phyloP scores from a whole-genome alignment of 768 basidiomycete genomes.

The Amanita polypyramis region DNA sequence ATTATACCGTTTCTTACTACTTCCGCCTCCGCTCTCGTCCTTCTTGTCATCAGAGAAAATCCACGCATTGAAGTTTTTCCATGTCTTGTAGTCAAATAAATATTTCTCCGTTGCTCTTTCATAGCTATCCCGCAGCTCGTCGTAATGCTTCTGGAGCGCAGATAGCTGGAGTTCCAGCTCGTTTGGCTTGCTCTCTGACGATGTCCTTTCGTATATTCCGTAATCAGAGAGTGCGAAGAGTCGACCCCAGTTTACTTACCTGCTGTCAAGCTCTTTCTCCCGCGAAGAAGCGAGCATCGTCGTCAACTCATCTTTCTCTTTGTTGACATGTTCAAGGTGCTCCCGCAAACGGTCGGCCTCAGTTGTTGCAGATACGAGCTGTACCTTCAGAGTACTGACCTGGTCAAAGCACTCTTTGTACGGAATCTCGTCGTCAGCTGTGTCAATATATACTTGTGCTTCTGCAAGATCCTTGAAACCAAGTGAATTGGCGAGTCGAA shows the following conservation, averaged over 20 bases:
- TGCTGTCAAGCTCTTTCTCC: not conserved
- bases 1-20: slow-evolving; percentile 17
- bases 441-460: slow-evolving; percentile 30
- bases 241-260: slow-evolving; percentile 1
- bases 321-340: slow-evolving; percentile 14
- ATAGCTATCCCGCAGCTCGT: slow-evolving; percentile 31
- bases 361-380: slow-evolving; percentile 14
- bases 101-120: slow-evolving; percentile 36
- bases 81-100: slow-evolving; percentile 42
- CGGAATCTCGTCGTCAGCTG: slow-evolving; percentile 21
- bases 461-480: slow-evolving; percentile 35
- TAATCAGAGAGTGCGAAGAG: not conserved
- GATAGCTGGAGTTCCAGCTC: slow-evolving; percentile 19
- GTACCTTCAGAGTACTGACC: slow-evolving; percentile 21
- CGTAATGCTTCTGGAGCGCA: slow-evolving; percentile 30
- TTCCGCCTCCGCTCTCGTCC: slow-evolving; percentile 18
- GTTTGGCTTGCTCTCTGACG: slow-evolving; percentile 5
- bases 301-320: slow-evolving; percentile 17
- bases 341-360: slow-evolving; percentile 16
- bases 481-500: slow-evolving; percentile 28
- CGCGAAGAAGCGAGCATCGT: slow-evolving; percentile 1
- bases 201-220: not conserved
- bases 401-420: slow-evolving; percentile 27
- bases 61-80: slow-evolving; percentile 35
- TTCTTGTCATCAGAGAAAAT: slow-evolving; percentile 23